Conservation (phyloP, 768 basidiomycete species). For the Leucogyrophana mollusca region DNA sequence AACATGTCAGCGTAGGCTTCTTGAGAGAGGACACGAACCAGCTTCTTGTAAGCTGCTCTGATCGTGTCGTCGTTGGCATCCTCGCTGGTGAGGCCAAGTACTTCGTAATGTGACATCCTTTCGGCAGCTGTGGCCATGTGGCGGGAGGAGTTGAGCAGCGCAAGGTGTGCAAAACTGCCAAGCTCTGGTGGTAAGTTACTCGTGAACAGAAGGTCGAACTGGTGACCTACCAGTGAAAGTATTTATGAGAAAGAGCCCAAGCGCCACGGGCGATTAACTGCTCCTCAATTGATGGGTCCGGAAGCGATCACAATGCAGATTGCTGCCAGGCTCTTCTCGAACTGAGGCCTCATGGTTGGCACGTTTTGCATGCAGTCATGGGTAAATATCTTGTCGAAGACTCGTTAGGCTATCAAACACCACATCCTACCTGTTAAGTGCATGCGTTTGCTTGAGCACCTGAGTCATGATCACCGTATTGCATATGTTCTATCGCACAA, state of each 20-base stretch:
- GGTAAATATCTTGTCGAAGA: constrained; percentile 26
- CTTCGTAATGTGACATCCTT: constrained; percentile 33
- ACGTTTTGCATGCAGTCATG: constrained; percentile 31
- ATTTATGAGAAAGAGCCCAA: constrained; percentile 27
- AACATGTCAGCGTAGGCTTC: constrained; percentile 20
- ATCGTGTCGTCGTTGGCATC: constrained; percentile 52
- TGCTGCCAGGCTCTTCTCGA: constrained; percentile 17
- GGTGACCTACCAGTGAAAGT: constrained; percentile 11
- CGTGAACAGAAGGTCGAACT: constrained; percentile 9
- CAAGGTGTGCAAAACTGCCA: constrained; percentile 12
- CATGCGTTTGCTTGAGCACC: too few relatives aligned
- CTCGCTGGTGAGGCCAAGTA: constrained; percentile 42
- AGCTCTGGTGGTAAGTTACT: too few relatives aligned
- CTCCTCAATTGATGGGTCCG: constrained; percentile 19
- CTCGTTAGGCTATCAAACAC: too few relatives aligned
- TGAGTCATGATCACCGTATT: background rate
- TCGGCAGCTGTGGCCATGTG: constrained; percentile 20
- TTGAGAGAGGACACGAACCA: constrained; percentile 40
- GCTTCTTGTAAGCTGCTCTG: constrained; percentile 59
- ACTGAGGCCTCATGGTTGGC: constrained; percentile 27
- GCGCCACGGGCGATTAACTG: constrained; percentile 21
- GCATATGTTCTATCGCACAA: background rate
- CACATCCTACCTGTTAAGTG: too few relatives aligned
- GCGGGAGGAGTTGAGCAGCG: constrained; percentile 12
- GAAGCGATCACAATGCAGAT: constrained; percentile 17